Evolutionary conservation across 2,329 filamentous ascomycete species (phyloP), one percentile per base, ranked within the genome.

Genomic region (Leptographium wingfieldii): DNA sequence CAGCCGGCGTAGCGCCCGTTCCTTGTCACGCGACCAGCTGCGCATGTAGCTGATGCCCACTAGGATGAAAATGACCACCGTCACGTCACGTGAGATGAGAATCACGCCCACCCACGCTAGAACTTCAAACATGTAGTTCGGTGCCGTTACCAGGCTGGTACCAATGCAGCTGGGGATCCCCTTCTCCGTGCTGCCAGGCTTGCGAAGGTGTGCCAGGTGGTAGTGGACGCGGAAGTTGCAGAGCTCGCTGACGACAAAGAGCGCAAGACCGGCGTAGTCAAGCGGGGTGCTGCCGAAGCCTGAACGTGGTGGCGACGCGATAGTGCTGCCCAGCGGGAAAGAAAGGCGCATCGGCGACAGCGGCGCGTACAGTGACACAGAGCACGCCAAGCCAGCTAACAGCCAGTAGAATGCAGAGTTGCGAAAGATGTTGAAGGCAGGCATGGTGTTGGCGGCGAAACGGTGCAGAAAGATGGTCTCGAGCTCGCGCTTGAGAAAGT

Each of bases 351-450:
- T 82, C 19, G 83, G 78, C 5, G 87, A 85, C 65, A 76, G 81
- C 6, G 92, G 92, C 12, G 82, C 80, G 77, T 97, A 97, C 67
- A 94, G 82, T 78, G 87, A 92, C 75, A 87, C 87, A 53, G 90
- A 90, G 68, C 92, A 84, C 68, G 94, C 82, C 31, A 91, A 70
- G 56, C 94, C 94, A 5, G 87, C 86, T 59, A 92, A 74, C 40
- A 86, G 68, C 94, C 94, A 99, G 82, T 99, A 99, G 78, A 96
- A 92, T 66, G 82, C 83, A 65, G 86, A 90, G 80, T 99, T 99
- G 75, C 92, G 94, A 82, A 96, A 87, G 70, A 99, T 90, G 78
- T 96, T 95, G 69, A 74, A 76, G 61, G 82, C 80, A 22, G 94
- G 94, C 94, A 99, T 99, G 56, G 94, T 99, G 68, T 88, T 90